These are phyloP conservation scores for Zelopaecilomyces penicillatus DNA, from an alignment of 2,329 filamentous ascomycete species.

Conservation along the genomic window DNA sequence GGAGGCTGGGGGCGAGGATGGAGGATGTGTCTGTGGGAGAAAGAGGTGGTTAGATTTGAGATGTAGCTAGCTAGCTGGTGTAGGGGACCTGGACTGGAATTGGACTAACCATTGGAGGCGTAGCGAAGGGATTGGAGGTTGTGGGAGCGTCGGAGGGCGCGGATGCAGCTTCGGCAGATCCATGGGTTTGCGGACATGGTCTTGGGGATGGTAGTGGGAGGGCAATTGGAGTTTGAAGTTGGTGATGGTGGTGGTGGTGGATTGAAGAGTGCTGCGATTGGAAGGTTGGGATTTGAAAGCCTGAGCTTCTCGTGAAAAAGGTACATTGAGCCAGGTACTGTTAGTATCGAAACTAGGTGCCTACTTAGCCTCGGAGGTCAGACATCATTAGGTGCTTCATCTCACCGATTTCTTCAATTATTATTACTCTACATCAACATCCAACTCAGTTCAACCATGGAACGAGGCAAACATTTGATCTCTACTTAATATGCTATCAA, in stretches of 20 bases:
- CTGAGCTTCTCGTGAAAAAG: too few species aligned
- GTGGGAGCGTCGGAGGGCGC: conserved; percentile 18
- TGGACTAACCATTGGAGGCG: conserved; percentile 20
- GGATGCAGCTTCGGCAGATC: conserved; percentile 28
- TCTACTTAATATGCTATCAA: too few species aligned
- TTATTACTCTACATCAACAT: too few species aligned
- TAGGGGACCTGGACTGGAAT: not conserved
- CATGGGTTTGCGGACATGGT: conserved; percentile 27
- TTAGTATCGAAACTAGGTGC: not conserved
- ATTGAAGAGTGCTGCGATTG: not conserved
- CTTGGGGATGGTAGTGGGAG: not conserved
- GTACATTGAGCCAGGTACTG: not conserved
- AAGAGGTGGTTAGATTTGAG: too few species aligned
- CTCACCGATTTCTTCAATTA: too few species aligned
- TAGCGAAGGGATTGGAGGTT: conserved; percentile 22
- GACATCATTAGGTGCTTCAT: too few species aligned
- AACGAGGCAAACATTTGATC: too few species aligned
- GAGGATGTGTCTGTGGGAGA: conserved; percentile 11
- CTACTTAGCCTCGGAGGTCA: too few species aligned
- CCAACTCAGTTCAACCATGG: too few species aligned
- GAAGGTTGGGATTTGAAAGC: too few species aligned
- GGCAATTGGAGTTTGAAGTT: not conserved
- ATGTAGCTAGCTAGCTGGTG: not conserved
- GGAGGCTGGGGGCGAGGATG: conserved; percentile 43
- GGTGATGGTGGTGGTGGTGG: not conserved